Evolutionary conservation across 2,329 filamentous ascomycete species (phyloP), one percentile per base, ranked within the genome.

Genomic region (Bisporella sp.): DNA sequence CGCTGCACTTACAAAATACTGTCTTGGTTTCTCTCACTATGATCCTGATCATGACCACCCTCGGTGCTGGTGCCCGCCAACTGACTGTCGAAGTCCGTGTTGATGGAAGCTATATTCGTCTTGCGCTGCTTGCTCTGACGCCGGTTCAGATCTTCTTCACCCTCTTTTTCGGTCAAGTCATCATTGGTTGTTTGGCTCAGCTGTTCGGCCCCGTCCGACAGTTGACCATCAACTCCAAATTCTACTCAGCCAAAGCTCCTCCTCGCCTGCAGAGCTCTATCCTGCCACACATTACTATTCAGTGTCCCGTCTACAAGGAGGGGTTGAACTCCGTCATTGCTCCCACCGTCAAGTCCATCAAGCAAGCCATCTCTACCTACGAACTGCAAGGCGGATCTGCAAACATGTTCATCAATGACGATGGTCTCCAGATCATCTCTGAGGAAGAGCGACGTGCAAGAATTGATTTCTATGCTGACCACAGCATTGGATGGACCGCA

Each of bases 301-400:
- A 95, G 64, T 91, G 87, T 66, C 89, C 89, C 4, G 87, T 95
- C 0, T 95, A 93, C 72, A 93, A 92, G 67, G 89, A 95, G 66
- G 87, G 88, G 57, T 75, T 95, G 3, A 71, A 71, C 35, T 80
- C 74, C 54, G 89, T 95, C 66, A 90, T 91, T 61, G 78, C 76
- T 21, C 87, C 87, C 6, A 92, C 87, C 0, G 79, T 91, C 60
- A 82, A 81, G 61, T 90, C 86, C 2, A 77, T 91, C 68, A 89
- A 89, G 69, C 78, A 84, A 59, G 85, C 85, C 55, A 88, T 89
- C 63, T 85, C 82, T 32, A 87, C 83, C 0, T 89, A 89, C 61
- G 85, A 89, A 64, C 73, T 87, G 13, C 85, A 89, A 62, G 85
- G 85, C 55, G 85, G 85, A n/a, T 86, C 84, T 6, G 84, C 84